These are phyloP conservation scores for Breynia disticha DNA, from an alignment of 441 rosid species.

Conservation along the genomic window DNA sequence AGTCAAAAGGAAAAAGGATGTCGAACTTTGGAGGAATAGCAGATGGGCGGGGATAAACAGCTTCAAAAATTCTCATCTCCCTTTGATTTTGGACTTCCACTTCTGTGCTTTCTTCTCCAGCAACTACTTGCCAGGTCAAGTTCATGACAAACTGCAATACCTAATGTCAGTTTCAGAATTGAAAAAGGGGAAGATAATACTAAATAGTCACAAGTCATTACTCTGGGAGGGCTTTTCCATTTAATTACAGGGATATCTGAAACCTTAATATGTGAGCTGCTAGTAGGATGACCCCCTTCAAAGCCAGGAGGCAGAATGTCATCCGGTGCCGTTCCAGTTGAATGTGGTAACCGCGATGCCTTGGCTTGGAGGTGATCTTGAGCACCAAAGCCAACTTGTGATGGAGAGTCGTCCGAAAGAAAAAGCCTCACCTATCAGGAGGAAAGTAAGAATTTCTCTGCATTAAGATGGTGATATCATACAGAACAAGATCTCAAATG, in stretches of 20 bases:
- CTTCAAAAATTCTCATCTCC: slow-evolving; percentile 46
- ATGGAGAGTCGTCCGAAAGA: slow-evolving; percentile 82
- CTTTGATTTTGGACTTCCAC: slow-evolving; percentile 36
- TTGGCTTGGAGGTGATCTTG: slow-evolving; percentile 98
- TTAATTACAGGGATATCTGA: slow-evolving; percentile 59
- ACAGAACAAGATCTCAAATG: not conserved
- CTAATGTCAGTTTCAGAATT: slow-evolving; percentile 16
- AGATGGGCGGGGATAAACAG: slow-evolving; percentile 49
- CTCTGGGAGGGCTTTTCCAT: slow-evolving; percentile 75
- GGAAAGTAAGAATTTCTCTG: slow-evolving; percentile 12
- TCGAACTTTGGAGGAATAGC: slow-evolving; percentile 40
- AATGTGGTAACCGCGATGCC: slow-evolving; percentile 44
- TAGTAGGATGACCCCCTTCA: slow-evolving; percentile 54
- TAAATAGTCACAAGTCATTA: slow-evolving; percentile 15
- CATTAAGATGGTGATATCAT: not conserved
- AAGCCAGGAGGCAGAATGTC: slow-evolving; percentile 89
- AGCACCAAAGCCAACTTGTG: slow-evolving; percentile 63
- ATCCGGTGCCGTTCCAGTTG: slow-evolving; percentile 35
- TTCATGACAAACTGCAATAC: slow-evolving; percentile 37
- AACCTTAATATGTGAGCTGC: slow-evolving; percentile 40
- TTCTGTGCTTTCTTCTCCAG: slow-evolving; percentile 58
- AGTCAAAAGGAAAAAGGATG: slow-evolving; percentile 7
- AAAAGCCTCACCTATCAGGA: slow-evolving; percentile 60
- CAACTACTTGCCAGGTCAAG: slow-evolving; percentile 37
- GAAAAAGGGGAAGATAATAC: not conserved